Conservation (phyloP, 768 basidiomycete genomes). For the Russula vinacea region DNA sequence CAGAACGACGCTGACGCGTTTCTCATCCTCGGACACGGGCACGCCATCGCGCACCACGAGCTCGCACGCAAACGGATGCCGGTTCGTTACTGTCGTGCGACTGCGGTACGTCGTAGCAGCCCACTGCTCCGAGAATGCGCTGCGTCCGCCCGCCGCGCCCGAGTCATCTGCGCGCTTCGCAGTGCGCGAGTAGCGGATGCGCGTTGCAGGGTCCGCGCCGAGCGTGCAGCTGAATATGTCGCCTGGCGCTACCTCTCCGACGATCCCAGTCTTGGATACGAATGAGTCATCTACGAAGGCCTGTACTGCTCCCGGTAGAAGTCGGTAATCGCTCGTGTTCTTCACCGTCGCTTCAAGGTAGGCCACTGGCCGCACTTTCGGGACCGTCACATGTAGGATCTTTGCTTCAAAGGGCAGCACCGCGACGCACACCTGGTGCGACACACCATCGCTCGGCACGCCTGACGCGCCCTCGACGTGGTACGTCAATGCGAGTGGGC, state of each 20-base stretch:
- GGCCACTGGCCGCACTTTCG: conserved; percentile 47
- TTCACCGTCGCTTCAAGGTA: conserved; percentile 48
- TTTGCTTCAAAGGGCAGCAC: conserved; percentile 46
- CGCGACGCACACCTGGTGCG: conserved; percentile 55
- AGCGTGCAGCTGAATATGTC: conserved; percentile 57
- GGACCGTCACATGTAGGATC: conserved; percentile 49
- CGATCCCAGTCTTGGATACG: conserved; percentile 52
- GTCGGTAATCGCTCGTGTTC: conserved; percentile 55
- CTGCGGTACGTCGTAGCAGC: conserved; percentile 45
- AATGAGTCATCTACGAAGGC: conserved; percentile 57
- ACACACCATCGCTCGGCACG: conserved; percentile 52
- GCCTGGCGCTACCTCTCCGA: conserved; percentile 46
- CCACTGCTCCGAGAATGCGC: conserved; percentile 45
- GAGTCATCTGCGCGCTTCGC: conserved; percentile 36
- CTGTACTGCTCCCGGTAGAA: conserved; percentile 52
- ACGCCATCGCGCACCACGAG: conserved; percentile 50
- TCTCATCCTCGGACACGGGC: conserved; percentile 40
- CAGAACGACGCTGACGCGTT: conserved; percentile 45
- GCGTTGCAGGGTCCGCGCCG: conserved; percentile 40
- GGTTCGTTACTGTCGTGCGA: conserved; percentile 45
- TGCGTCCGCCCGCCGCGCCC: conserved; percentile 33
- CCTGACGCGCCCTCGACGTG: conserved; percentile 48
- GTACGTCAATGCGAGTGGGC: conserved; percentile 51
- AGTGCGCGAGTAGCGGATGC: conserved; percentile 43
- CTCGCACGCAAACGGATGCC: conserved; percentile 44